These are phyloP conservation scores for Pholiota adiposa DNA, from an alignment of 1,284 basidiomycete genomes.

Conservation along the genomic window DNA sequence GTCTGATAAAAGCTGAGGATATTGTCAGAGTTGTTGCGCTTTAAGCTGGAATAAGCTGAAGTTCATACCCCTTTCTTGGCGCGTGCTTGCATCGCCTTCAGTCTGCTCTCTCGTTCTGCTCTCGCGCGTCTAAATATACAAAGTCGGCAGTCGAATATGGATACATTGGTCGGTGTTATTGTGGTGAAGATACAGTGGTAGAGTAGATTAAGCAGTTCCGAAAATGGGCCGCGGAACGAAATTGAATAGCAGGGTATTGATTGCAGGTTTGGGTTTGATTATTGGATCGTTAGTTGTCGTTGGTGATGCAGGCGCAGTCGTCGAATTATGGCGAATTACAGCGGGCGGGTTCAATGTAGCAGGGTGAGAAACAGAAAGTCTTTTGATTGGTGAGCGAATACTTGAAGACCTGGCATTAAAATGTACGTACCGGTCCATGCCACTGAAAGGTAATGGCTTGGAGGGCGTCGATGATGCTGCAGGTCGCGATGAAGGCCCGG, in stretches of 20 bases:
- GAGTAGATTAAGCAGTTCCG: slow-evolving; percentile 53
- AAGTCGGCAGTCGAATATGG: slow-evolving; percentile 24
- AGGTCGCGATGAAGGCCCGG: slow-evolving; percentile 26
- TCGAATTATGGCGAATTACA: slow-evolving; percentile 16
- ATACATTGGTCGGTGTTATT: slow-evolving; percentile 18
- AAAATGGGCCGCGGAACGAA: slow-evolving; percentile 67
- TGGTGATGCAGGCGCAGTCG: slow-evolving; percentile 22
- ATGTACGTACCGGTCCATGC: slow-evolving; percentile 69
- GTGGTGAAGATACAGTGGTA: slow-evolving; percentile 24
- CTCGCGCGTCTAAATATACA: slow-evolving; percentile 59
- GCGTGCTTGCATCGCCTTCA: slow-evolving; percentile 68
- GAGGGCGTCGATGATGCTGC: slow-evolving; percentile 17
- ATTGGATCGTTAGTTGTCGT: slow-evolving; percentile 23
- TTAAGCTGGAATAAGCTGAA: background rate
- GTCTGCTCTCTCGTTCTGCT: slow-evolving; percentile 68
- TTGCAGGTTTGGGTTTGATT: slow-evolving; percentile 33
- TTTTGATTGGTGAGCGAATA: slow-evolving; percentile 71
- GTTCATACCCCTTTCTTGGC: slow-evolving; percentile 69
- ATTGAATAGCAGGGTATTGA: slow-evolving; percentile 48
- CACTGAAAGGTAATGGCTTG: slow-evolving; percentile 56
- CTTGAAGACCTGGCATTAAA: slow-evolving; percentile 37
- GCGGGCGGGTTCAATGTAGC: slow-evolving; percentile 16
- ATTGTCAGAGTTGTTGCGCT: slow-evolving; percentile 12
- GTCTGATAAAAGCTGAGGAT: slow-evolving; percentile 50
- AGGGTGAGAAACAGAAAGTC: slow-evolving; percentile 38